Percentiles rank a stretch among this genome's conserved stretches.
Evolutionary conservation across 164 flowering plant genomes (phyloP).

Genomic region (Sextonia rubra): DNA sequence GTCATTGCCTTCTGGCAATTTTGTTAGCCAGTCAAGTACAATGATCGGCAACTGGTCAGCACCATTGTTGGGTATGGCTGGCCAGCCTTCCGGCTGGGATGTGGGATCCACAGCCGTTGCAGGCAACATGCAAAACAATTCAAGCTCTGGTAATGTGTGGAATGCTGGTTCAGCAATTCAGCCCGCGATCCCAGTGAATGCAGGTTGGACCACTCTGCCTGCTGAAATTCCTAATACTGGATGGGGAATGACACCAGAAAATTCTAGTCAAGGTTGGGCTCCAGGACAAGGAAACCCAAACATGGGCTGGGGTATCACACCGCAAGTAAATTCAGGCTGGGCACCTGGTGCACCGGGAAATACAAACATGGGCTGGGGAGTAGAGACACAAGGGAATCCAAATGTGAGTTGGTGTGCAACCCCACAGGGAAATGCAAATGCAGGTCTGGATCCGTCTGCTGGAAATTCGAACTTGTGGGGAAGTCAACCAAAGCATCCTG

Average conservation of each 20-base stretch:
- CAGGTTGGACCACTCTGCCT: slow-evolving; percentile 1
- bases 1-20: background rate
- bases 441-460: slow-evolving; percentile 10
- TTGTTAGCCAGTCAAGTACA: slow-evolving; percentile 1
- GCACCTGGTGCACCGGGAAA: slow-evolving; percentile 26
- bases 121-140: slow-evolving; percentile 8
- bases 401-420: slow-evolving; percentile 35
- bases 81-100: slow-evolving; percentile 13
- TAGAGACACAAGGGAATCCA: slow-evolving; percentile 13
- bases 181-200: background rate
- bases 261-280: slow-evolving; percentile 9
- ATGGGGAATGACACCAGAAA: slow-evolving; percentile 2
- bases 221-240: slow-evolving; percentile 3
- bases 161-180: slow-evolving; percentile 11
- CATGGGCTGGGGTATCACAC: slow-evolving; percentile 32
- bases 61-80: background rate
- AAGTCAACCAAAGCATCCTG: slow-evolving; percentile 32
- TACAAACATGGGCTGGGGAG: slow-evolving; percentile 26
- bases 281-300: slow-evolving; percentile 22
- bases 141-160: slow-evolving; percentile 10
- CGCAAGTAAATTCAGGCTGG: slow-evolving; percentile 38
- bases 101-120: background rate
- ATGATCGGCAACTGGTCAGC: slow-evolving; percentile 4
- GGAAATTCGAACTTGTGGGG: slow-evolving; percentile 40
- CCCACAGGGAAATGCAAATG: slow-evolving; percentile 13